Evolutionary conservation across 768 basidiomycete genomes (phyloP).

Genomic region (Calocera viscosa): DNA sequence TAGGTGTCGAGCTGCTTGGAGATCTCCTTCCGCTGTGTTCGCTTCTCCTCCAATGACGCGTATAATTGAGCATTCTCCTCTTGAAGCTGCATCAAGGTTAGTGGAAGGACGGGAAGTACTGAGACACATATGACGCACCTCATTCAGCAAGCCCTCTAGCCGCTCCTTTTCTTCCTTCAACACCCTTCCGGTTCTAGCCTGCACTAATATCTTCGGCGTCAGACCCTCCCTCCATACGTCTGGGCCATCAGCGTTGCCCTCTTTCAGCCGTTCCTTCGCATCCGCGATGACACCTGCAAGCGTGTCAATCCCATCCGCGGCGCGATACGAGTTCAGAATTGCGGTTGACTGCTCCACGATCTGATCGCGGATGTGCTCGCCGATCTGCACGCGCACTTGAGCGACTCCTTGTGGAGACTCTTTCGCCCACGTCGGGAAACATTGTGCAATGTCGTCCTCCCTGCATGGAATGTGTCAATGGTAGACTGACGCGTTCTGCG

Average conservation of each 20-base stretch:
- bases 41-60: neutral
- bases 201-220: neutral
- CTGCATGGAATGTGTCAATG: neutral
- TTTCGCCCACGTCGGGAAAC: constrained; percentile 2
- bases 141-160: neutral
- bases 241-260: neutral
- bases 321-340: neutral
- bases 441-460: neutral
- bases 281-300: neutral
- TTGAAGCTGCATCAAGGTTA: neutral
- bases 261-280: neutral
- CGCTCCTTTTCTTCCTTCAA: neutral
- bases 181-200: neutral
- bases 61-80: neutral
- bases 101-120: neutral
- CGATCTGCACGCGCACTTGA: neutral
- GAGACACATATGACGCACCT: neutral
- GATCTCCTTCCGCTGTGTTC: neutral
- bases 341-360: constrained; percentile 1
- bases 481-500: neutral
- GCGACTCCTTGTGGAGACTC: neutral
- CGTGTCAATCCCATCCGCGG: neutral
- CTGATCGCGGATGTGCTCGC: neutral
- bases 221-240: neutral
- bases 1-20: neutral